phyloP scores from a whole-genome alignment of 2,329 filamentous ascomycete species.

The Xylaria hypoxylon region DNA sequence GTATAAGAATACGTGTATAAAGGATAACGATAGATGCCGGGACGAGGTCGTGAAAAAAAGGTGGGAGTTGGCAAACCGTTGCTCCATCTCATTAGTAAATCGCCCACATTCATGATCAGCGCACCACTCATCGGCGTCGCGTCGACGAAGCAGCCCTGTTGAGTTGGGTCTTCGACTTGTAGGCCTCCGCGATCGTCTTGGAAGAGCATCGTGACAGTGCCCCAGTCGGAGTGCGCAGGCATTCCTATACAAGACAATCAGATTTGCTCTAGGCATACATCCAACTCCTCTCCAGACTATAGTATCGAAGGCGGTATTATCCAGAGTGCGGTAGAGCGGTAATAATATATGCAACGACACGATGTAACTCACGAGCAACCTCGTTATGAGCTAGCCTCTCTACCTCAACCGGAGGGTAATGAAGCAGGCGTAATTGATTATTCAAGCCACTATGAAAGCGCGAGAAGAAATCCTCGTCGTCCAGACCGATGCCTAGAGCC shows the following conservation, averaged over 20 bases:
- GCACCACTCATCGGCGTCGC: constrained; percentile 51
- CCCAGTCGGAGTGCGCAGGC: constrained; percentile 51
- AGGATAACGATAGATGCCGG: not conserved
- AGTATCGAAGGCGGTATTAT: not conserved
- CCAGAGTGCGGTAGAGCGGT: not conserved
- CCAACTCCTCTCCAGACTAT: not conserved
- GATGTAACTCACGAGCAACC: constrained; percentile 52
- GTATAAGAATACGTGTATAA: too few relatives aligned
- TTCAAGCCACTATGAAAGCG: constrained; percentile 65
- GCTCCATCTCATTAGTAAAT: constrained; percentile 57
- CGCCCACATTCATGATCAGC: constrained; percentile 56
- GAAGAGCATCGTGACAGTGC: constrained; percentile 61
- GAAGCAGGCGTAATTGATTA: constrained; percentile 70
- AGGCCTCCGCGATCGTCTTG: constrained; percentile 60
- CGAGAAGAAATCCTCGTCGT: constrained; percentile 58
- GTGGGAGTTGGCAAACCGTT: constrained; percentile 48
- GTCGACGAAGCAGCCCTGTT: constrained; percentile 53
- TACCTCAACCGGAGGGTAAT: constrained; percentile 65
- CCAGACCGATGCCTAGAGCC: constrained; percentile 60
- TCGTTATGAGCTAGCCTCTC: constrained; percentile 56
- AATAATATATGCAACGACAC: not conserved
- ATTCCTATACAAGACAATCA: constrained; percentile 44
- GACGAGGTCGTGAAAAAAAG: not conserved
- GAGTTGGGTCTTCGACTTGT: constrained; percentile 57
- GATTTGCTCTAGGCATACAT: not conserved